These are phyloP conservation scores for Zymoseptoria tritici DNA, from an alignment of 2,329 filamentous ascomycete genomes.

Conservation along the genomic window DNA sequence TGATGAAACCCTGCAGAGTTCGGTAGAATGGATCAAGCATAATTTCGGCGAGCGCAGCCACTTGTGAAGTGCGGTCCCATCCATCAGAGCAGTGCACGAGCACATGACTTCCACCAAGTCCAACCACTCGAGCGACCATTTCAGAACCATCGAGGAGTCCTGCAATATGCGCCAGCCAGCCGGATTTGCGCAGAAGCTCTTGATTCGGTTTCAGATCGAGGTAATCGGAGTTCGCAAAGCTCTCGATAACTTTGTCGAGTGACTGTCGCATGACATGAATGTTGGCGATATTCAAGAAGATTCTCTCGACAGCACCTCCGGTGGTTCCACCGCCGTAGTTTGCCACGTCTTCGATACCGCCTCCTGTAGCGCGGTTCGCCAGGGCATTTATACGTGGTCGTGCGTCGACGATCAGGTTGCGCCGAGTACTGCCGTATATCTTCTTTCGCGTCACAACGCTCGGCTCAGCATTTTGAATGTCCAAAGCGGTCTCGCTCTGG, in stretches of 20 bases:
- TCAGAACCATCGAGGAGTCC: slow-evolving; percentile 76
- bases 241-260: slow-evolving; percentile 76
- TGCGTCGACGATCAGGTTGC: slow-evolving; percentile 92
- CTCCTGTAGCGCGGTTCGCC: slow-evolving; percentile 86
- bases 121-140: slow-evolving; percentile 79
- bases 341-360: slow-evolving; percentile 96
- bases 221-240: slow-evolving; percentile 86
- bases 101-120: slow-evolving; percentile 87
- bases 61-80: slow-evolving; percentile 94
- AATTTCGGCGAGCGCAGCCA: slow-evolving; percentile 84
- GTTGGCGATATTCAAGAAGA: slow-evolving; percentile 92
- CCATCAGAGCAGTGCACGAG: slow-evolving; percentile 97
- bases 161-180: slow-evolving; percentile 84
- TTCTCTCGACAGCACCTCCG: slow-evolving; percentile 48
- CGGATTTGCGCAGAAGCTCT: slow-evolving; percentile 73
- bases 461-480: slow-evolving; percentile 11
- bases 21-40: slow-evolving; percentile 94
- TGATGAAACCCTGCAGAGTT: slow-evolving; percentile 88
- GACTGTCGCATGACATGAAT: slow-evolving; percentile 97
- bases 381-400: slow-evolving; percentile 89
- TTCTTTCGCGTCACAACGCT: slow-evolving; percentile 8
- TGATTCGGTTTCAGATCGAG: slow-evolving; percentile 73
- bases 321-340: slow-evolving; percentile 79
- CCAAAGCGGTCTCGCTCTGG: slow-evolving; percentile 13
- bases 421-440: slow-evolving; percentile 85